Percentiles rank a stretch among this genome's conserved stretches.
These are phyloP conservation scores for Salix exigua DNA, from an alignment of 345 rosid species.

Conservation along the genomic window DNA sequence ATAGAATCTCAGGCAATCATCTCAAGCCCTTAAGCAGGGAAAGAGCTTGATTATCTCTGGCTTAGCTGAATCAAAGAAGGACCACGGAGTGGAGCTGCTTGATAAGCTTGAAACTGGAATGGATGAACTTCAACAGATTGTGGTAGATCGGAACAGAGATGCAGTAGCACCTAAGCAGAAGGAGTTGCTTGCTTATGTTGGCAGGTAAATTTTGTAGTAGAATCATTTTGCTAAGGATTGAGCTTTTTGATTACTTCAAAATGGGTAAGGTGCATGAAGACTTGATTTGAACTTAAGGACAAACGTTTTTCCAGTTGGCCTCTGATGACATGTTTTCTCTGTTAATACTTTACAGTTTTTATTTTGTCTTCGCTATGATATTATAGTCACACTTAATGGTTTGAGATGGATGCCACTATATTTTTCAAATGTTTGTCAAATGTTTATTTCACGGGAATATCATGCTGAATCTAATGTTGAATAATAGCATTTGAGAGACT, in stretches of 20 bases:
- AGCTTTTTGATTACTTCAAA: background rate
- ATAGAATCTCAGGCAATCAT: conserved; percentile 90
- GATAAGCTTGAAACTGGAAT: conserved; percentile 77
- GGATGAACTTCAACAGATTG: conserved; percentile 81
- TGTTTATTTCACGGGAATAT: too few species aligned
- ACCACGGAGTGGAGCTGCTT: conserved; percentile 68
- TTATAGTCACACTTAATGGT: too few species aligned
- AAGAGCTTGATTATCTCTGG: conserved; percentile 66
- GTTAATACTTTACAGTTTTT: too few species aligned
- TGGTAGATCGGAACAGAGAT: conserved; percentile 84
- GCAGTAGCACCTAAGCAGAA: conserved; percentile 86
- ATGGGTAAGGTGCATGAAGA: too few species aligned
- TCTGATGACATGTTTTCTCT: too few species aligned
- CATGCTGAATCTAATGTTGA: too few species aligned
- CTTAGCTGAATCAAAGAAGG: conserved; percentile 86
- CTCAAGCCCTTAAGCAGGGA: conserved; percentile 66
- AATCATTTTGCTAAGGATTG: background rate
- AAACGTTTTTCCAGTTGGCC: background rate
- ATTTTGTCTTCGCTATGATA: too few species aligned
- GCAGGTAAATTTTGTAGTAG: conserved; percentile 54
- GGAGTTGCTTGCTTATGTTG: conserved; percentile 82
- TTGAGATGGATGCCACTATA: too few species aligned
- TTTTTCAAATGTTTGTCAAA: too few species aligned
- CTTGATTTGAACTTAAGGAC: too few species aligned
- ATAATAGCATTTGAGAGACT: too few species aligned